Evolutionary conservation across 2,329 filamentous ascomycete species (phyloP).

Genomic region (Sarocladium kiliense): DNA sequence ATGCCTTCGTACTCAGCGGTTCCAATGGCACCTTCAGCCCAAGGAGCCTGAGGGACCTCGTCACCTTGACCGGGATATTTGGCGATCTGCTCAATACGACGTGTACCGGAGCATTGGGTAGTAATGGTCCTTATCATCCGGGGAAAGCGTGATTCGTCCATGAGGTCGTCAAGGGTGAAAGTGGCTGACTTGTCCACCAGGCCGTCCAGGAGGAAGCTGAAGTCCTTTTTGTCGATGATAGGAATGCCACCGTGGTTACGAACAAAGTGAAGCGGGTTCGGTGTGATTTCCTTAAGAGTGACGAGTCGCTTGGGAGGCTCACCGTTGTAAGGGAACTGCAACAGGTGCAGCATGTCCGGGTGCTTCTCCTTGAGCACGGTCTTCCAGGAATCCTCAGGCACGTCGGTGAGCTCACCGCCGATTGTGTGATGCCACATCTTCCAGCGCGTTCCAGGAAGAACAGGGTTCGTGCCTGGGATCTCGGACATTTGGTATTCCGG

Average conservation of each 20-base stretch:
- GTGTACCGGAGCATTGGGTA: constrained; percentile 64
- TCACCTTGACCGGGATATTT: constrained; percentile 64
- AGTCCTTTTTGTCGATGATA: constrained; percentile 52
- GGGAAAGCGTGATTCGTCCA: constrained; percentile 55
- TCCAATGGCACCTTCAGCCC: constrained; percentile 64
- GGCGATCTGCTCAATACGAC: constrained; percentile 63
- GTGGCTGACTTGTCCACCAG: constrained; percentile 53
- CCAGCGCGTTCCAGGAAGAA: constrained; percentile 51
- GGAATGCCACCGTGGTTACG: constrained; percentile 70
- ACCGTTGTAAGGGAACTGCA: constrained; percentile 61
- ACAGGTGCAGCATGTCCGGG: constrained; percentile 54
- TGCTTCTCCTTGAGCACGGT: constrained; percentile 53
- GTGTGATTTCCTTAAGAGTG: constrained; percentile 50
- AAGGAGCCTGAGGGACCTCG: constrained; percentile 49
- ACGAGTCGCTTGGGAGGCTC: constrained; percentile 56
- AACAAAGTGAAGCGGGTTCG: constrained; percentile 57
- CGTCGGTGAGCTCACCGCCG: constrained; percentile 29
- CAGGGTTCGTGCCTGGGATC: constrained; percentile 52
- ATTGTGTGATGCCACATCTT: constrained; percentile 53
- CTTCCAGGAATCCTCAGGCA: constrained; percentile 55
- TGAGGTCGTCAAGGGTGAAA: constrained; percentile 54
- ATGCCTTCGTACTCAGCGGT: constrained; percentile 60
- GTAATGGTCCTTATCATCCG: constrained; percentile 54
- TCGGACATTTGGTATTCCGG: constrained; percentile 53
- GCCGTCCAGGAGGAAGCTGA: constrained; percentile 51